These are phyloP conservation scores for Mycena galericulata DNA, from an alignment of 768 basidiomycete species.

Conservation along the genomic window DNA sequence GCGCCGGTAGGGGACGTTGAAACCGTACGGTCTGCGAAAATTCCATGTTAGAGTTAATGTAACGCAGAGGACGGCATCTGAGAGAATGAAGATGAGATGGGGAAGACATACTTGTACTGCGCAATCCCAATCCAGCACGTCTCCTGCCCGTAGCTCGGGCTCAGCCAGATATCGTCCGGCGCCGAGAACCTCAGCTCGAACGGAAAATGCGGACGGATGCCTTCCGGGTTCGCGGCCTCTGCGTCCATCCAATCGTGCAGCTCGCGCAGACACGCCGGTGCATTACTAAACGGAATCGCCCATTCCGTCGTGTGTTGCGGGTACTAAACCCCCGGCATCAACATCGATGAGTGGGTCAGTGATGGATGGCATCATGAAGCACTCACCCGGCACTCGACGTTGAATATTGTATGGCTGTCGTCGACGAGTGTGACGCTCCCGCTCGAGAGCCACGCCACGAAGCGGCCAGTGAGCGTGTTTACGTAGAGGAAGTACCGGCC, in stretches of 20 bases:
- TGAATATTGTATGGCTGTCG: conserved; percentile 88
- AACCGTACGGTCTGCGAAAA: conserved; percentile 79
- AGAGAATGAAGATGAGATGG: not conserved
- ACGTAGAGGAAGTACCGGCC: conserved; percentile 54
- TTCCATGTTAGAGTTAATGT: not conserved
- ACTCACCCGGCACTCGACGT: conserved; percentile 91
- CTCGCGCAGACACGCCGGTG: conserved; percentile 76
- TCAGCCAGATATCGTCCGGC: conserved; percentile 93
- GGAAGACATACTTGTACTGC: conserved; percentile 81
- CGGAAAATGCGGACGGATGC: conserved; percentile 90
- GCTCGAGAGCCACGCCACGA: conserved; percentile 78
- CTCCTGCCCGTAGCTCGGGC: conserved; percentile 80
- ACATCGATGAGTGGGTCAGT: conserved; percentile 25
- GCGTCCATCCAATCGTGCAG: conserved; percentile 77
- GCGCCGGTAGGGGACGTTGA: conserved; percentile 83
- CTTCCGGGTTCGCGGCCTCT: conserved; percentile 75
- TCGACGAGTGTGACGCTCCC: conserved; percentile 72
- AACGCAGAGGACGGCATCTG: no score
- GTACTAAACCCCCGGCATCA: conserved; percentile 61
- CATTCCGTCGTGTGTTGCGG: conserved; percentile 96
- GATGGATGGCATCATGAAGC: not conserved
- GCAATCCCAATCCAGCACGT: conserved; percentile 96
- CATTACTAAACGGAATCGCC: conserved; percentile 83
- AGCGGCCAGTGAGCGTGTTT: conserved; percentile 72
- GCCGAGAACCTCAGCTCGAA: conserved; percentile 93